These are phyloP conservation scores for Kwoniella sp. DNA, from an alignment of 768 basidiomycete species.

Conservation along the genomic window DNA sequence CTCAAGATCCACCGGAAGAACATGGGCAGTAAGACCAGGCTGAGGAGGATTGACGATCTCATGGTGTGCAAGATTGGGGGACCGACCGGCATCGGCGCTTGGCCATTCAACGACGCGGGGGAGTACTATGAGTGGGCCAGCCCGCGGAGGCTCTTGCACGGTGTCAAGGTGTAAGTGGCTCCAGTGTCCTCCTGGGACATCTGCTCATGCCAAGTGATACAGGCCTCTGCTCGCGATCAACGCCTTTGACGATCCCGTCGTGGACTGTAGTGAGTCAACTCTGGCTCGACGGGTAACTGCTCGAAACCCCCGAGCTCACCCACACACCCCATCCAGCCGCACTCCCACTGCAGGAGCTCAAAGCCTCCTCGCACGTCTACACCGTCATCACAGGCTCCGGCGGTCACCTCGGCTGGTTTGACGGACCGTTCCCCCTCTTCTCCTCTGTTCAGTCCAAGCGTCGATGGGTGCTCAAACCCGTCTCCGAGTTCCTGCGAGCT, in stretches of 20 bases:
- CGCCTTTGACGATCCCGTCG: slow-evolving; percentile 51
- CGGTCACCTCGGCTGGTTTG: slow-evolving; percentile 51
- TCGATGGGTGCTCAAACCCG: slow-evolving; percentile 44
- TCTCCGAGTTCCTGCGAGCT: slow-evolving; percentile 37
- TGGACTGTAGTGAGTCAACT: slow-evolving; percentile 42
- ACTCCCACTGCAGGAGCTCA: slow-evolving; percentile 40
- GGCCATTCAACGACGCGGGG: slow-evolving; percentile 46
- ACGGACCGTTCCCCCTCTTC: slow-evolving; percentile 35
- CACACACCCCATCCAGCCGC: too few relatives aligned
- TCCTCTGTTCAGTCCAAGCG: slow-evolving; percentile 16
- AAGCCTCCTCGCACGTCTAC: slow-evolving; percentile 41
- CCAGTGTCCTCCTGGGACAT: neutral
- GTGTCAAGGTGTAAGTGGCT: slow-evolving; percentile 38
- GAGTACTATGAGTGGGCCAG: slow-evolving; percentile 50
- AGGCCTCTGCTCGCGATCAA: slow-evolving; percentile 49
- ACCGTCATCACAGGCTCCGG: slow-evolving; percentile 45
- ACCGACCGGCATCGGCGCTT: slow-evolving; percentile 35
- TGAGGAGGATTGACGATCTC: slow-evolving; percentile 42
- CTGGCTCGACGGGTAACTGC: too few relatives aligned
- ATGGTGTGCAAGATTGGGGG: slow-evolving; percentile 43
- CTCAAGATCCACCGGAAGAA: slow-evolving; percentile 20
- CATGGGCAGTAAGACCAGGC: slow-evolving; percentile 13
- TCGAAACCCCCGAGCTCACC: too few relatives aligned
- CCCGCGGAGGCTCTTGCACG: slow-evolving; percentile 30
- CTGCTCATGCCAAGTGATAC: too few relatives aligned